Conservation (phyloP, 257 asterid species). For the Sherardia arvensis region DNA sequence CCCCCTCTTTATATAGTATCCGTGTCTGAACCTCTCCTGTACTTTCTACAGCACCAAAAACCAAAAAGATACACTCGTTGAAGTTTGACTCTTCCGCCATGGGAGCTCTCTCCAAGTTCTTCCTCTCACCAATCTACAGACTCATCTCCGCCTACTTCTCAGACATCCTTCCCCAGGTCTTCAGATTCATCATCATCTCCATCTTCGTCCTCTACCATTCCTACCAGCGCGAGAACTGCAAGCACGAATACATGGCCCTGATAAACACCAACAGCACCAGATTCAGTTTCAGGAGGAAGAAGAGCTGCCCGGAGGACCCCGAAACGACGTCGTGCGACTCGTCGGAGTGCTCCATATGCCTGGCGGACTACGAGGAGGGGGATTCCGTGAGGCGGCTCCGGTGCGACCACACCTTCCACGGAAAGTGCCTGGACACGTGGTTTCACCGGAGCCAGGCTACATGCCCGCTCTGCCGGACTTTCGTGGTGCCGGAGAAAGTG, state of each 20-base stretch:
- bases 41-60: too few relatives aligned
- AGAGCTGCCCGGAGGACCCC: not conserved
- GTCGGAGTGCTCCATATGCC: constrained; percentile 42
- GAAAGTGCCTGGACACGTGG: constrained; percentile 43
- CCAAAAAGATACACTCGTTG: not conserved
- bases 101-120: constrained; percentile 22
- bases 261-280: constrained; percentile 32
- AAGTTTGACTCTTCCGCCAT: constrained; percentile 1
- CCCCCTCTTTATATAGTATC: not conserved
- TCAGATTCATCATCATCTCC: constrained; percentile 25
- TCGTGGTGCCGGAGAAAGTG: constrained; percentile 27
- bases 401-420: constrained; percentile 42
- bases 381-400: constrained; percentile 31
- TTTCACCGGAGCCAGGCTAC: constrained; percentile 24
- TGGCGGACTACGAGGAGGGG: constrained; percentile 31
- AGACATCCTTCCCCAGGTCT: constrained; percentile 30
- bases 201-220: constrained; percentile 15
- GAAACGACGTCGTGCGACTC: not conserved
- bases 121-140: constrained; percentile 18
- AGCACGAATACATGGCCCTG: constrained; percentile 18
- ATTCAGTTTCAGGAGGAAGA: constrained; percentile 19
- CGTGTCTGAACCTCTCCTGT: not conserved
- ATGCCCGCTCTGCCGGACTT: constrained; percentile 56
- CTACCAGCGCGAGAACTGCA: constrained; percentile 8
- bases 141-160: constrained; percentile 17